Evolutionary conservation across 192 early-diverging fungal genomes (phyloP), one percentile per base, ranked within the genome.

Genomic region (Coemansia asiatica): DNA sequence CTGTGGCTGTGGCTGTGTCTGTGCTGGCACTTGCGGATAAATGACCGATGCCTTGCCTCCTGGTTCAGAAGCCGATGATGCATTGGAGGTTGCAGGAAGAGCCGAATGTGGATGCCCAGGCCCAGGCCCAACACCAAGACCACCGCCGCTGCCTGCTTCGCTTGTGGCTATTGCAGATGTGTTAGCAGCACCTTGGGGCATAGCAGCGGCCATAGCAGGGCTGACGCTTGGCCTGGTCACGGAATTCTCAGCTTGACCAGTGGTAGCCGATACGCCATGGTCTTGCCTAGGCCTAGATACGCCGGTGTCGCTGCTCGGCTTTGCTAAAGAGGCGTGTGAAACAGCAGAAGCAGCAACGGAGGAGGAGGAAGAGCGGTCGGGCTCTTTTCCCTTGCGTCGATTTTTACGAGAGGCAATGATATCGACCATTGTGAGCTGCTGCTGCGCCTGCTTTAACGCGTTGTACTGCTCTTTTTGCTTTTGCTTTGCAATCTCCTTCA

Each of bases 391-490:
- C 51, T 81, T 81, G 63, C 75, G 78, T 2, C 78, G 67, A 55
- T 49, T 63, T 51, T 81, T 81, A 60, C 78, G 78, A 16, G 78
- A 81, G 21, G 78, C 78, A 63, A 81, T 81, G 50, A 81, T 57
- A 69, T 81, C 78, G n/a, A 81, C 78, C 78, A 81, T 81, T 1
- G 72, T 65, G 23, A 78, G 66, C 71, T 83, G 76, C 60, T 83
- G 76, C 66, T 78, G 72, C 1, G 81, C 81, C 64, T 75, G 69
- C 40, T 63, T 69, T 28, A 79, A 69, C 65, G 65, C 56, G 56
- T 71, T 60, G 61, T 72, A 75, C 46, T 83, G 72, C 63, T 84
- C 82, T 18, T 68, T 60, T 51, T 76, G 70, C 50, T 66, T 75
- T 50, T 75, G 82, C 65, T 72, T 79, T 2, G 68, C 66, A 64